phyloP scores from a whole-genome alignment of 345 rosid genomes.

The Linum usitatissimum region DNA sequence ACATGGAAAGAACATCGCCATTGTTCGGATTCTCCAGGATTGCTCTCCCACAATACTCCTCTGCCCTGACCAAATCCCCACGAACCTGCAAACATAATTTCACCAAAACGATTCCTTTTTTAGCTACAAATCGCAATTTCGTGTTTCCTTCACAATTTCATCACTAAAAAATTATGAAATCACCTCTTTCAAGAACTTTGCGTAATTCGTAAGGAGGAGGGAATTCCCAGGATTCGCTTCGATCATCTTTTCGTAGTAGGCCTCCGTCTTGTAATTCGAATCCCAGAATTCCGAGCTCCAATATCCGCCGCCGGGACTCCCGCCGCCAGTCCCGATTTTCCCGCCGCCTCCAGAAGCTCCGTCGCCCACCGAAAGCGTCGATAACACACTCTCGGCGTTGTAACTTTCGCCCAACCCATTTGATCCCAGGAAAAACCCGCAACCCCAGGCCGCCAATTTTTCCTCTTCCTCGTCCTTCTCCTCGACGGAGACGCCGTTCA shows the following conservation, averaged over 20 bases:
- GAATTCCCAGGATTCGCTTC: slow-evolving; percentile 76
- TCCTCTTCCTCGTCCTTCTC: slow-evolving; percentile 27
- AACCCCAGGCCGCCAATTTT: slow-evolving; percentile 7
- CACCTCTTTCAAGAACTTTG: slow-evolving; percentile 84
- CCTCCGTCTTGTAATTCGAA: slow-evolving; percentile 34
- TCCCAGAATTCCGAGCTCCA: slow-evolving; percentile 26
- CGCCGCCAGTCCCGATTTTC: slow-evolving; percentile 30
- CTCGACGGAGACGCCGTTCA: slow-evolving; percentile 24
- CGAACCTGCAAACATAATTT: slow-evolving; percentile 36
- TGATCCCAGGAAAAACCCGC: slow-evolving; percentile 10
- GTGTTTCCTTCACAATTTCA: neutral
- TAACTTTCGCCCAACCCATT: slow-evolving; percentile 24
- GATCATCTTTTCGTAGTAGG: slow-evolving; percentile 64
- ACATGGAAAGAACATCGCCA: slow-evolving; percentile 68
- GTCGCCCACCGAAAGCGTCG: slow-evolving; percentile 22
- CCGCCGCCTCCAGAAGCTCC: slow-evolving; percentile 40
- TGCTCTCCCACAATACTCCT: slow-evolving; percentile 79
- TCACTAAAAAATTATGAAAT: neutral
- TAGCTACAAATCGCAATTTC: neutral
- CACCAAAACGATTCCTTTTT: neutral
- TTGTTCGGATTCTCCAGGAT: slow-evolving; percentile 52
- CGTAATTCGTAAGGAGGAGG: slow-evolving; percentile 72
- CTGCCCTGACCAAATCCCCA: slow-evolving; percentile 52
- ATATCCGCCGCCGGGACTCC: slow-evolving; percentile 29
- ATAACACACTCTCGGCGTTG: slow-evolving; percentile 11